These are phyloP conservation scores for Chaetothyriales sp. DNA, from an alignment of 2,329 filamentous ascomycete species.

Conservation along the genomic window DNA sequence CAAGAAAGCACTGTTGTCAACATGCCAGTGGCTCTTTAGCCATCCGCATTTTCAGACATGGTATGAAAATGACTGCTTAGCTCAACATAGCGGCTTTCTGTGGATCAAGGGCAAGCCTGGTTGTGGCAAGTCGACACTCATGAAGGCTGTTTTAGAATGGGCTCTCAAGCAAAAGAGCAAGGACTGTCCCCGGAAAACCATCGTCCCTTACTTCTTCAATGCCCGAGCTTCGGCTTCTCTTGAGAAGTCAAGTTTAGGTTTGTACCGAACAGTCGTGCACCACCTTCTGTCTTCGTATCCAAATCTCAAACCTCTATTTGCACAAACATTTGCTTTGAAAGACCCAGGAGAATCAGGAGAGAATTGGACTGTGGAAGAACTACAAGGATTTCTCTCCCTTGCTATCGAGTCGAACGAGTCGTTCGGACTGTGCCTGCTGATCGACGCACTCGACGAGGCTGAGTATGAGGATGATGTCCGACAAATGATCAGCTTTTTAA, in stretches of 20 bases:
- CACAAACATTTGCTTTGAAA: slow-evolving; percentile 4
- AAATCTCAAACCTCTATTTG: background rate
- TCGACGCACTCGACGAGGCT: slow-evolving; percentile 9
- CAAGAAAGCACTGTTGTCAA: slow-evolving; percentile 23
- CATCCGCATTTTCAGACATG: slow-evolving; percentile 24
- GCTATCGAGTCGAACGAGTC: slow-evolving; percentile 12
- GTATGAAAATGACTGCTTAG: slow-evolving; percentile 19
- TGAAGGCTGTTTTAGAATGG: slow-evolving; percentile 26
- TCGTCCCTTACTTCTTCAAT: slow-evolving; percentile 37
- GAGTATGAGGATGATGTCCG: slow-evolving; percentile 8
- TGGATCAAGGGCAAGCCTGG: slow-evolving; percentile 27
- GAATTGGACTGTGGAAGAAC: slow-evolving; percentile 10
- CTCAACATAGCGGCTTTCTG: slow-evolving; percentile 18
- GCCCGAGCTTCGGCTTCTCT: slow-evolving; percentile 26
- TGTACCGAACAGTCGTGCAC: slow-evolving; percentile 36
- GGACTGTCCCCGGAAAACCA: slow-evolving; percentile 1
- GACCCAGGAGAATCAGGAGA: slow-evolving; percentile 3
- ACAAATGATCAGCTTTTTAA: slow-evolving; percentile 8
- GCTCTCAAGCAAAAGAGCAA: slow-evolving; percentile 9
- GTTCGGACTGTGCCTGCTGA: background rate
- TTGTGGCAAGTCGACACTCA: slow-evolving; percentile 31
- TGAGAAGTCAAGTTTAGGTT: slow-evolving; percentile 32
- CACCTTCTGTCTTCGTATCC: slow-evolving; percentile 27
- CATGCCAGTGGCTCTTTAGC: slow-evolving; percentile 29
- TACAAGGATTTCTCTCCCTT: slow-evolving; percentile 19